Percentiles rank a stretch among this genome's conserved stretches.
Conservation (phyloP, 2,329 filamentous ascomycete species). For the Dothistroma septosporum region DNA sequence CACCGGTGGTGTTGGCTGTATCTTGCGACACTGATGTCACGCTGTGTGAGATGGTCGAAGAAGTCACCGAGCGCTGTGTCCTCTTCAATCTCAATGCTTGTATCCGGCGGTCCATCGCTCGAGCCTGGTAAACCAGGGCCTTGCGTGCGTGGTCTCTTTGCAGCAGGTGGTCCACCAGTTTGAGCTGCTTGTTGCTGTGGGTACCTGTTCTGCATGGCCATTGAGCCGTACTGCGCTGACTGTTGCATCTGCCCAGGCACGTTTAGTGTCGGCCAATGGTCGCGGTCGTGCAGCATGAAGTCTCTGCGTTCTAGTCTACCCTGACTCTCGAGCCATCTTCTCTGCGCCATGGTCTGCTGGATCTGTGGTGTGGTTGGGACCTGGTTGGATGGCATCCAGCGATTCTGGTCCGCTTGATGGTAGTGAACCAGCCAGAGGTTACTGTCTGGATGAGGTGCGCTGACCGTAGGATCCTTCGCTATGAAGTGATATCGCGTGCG, state of each 20-base stretch:
- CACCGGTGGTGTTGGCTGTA: constrained; percentile 96
- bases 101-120: constrained; percentile 42
- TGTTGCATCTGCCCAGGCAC: constrained; percentile 49
- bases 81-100: constrained; percentile 76
- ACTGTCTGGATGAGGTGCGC: constrained; percentile 68
- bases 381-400: constrained; percentile 65
- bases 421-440: constrained; percentile 92
- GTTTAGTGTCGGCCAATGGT: constrained; percentile 83
- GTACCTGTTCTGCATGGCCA: constrained; percentile 18
- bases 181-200: constrained; percentile 31
- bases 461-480: constrained; percentile 66
- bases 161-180: constrained; percentile 40
- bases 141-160: constrained; percentile 43
- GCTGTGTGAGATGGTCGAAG: constrained; percentile 82
- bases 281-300: constrained; percentile 86
- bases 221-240: constrained; percentile 12
- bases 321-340: constrained; percentile 61
- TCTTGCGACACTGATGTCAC: constrained; percentile 79
- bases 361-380: constrained; percentile 59
- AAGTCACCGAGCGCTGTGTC: constrained; percentile 82
- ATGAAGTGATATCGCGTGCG: constrained; percentile 82
- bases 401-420: constrained; percentile 67
- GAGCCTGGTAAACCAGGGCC: constrained; percentile 43
- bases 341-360: constrained; percentile 58
- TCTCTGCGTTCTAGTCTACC: constrained; percentile 85